phyloP scores from a whole-genome alignment of 768 basidiomycete species.

The Phanerochaete carnosa region DNA sequence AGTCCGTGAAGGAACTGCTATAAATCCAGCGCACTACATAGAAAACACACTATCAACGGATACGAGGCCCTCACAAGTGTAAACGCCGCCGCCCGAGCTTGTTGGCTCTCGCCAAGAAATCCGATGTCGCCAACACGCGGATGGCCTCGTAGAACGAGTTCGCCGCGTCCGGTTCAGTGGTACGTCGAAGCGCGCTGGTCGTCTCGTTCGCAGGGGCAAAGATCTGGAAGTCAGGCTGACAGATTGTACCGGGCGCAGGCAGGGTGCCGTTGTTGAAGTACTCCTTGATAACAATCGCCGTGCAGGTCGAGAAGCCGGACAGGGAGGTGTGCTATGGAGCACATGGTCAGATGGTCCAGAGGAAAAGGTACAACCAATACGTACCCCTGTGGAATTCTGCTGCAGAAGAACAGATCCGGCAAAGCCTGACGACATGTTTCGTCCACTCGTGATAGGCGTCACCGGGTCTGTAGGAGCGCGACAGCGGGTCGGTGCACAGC shows the following conservation, averaged over 20 bases:
- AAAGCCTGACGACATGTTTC: constrained; percentile 6
- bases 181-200: no score
- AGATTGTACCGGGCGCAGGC: constrained; percentile 38
- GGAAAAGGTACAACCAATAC: not conserved
- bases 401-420: not conserved
- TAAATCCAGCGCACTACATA: no score
- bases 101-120: no score
- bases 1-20: no score
- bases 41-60: no score
- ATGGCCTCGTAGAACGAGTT: no score
- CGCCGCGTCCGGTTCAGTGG: no score
- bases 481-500: not conserved
- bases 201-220: not conserved
- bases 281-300: constrained; percentile 29
- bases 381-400: constrained; percentile 13
- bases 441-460: not conserved
- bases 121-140: no score
- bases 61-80: no score
- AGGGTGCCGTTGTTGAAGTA: constrained; percentile 41
- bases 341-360: not conserved
- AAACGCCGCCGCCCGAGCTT: no score
- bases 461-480: not conserved
- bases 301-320: constrained; percentile 29
- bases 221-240: constrained; percentile 19
- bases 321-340: constrained; percentile 5